phyloP scores from a whole-genome alignment of 805 yeast species.

The Candida khao-thaluensis region DNA sequence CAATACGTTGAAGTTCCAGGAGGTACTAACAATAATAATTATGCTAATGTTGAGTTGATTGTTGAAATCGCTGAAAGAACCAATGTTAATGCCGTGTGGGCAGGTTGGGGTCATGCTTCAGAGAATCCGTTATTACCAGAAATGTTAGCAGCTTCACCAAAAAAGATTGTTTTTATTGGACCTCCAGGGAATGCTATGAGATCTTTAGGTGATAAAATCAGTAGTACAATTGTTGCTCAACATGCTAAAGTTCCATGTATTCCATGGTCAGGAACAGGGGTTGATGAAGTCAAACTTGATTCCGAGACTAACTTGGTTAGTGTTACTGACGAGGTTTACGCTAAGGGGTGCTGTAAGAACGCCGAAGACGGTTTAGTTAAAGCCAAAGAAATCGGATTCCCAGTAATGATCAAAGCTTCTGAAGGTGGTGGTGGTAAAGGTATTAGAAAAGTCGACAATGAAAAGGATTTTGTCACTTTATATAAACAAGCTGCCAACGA shows the following conservation, averaged over 20 bases:
- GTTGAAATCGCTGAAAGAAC: conserved; percentile 97
- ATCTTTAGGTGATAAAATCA: conserved; percentile 97
- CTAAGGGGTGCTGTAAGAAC: conserved; percentile 80
- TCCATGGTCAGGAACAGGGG: conserved; percentile 99
- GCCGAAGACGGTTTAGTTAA: conserved; percentile 88
- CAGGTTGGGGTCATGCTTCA: conserved; percentile 99
- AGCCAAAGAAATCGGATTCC: conserved; percentile 90
- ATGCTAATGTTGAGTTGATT: conserved; percentile 95
- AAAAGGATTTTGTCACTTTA: conserved; percentile 69
- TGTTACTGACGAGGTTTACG: conserved; percentile 79
- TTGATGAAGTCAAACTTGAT: conserved; percentile 75
- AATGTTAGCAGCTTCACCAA: conserved; percentile 86
- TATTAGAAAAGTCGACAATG: conserved; percentile 91
- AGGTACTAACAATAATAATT: conserved; percentile 97
- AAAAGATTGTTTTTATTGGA: conserved; percentile 90
- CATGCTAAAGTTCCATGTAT: conserved; percentile 98
- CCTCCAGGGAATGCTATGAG: conserved; percentile 99
- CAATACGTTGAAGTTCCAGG: conserved; percentile 98
- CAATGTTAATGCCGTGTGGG: conserved; percentile 98
- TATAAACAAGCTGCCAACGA: conserved; percentile 95
- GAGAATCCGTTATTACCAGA: conserved; percentile 96
- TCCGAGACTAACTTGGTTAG: conserved; percentile 74
- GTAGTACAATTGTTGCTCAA: conserved; percentile 98
- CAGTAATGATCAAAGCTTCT: conserved; percentile 98
- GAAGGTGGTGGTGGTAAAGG: conserved; percentile 99